Evolutionary conservation across 345 rosid genomes (phyloP).

Genomic region (Dipteronia sinensis): DNA sequence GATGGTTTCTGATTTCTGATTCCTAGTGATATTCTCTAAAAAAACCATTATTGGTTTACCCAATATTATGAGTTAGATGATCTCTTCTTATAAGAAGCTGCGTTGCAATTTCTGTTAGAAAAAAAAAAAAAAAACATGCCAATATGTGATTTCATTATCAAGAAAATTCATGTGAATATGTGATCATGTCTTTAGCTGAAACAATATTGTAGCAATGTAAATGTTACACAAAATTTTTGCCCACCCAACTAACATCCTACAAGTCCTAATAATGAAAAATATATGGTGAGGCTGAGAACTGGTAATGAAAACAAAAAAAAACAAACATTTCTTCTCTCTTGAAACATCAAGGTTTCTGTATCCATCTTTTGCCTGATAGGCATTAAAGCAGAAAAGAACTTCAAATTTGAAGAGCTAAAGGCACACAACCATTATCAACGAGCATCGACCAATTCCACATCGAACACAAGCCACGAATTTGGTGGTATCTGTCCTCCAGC

Average conservation of each 20-base stretch:
- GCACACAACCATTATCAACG: conserved; percentile 20
- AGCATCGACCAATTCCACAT: conserved; percentile 59
- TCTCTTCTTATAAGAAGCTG: too few species aligned
- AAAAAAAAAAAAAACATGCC: background rate
- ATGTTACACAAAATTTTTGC: background rate
- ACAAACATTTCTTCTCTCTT: background rate
- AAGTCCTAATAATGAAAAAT: background rate
- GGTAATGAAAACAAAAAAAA: background rate
- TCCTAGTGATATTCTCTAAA: too few species aligned
- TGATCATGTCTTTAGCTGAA: background rate
- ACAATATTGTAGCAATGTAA: too few species aligned
- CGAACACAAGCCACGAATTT: conserved; percentile 66
- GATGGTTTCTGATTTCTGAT: too few species aligned
- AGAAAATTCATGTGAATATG: too few species aligned
- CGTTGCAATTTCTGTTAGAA: background rate
- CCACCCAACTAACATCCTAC: background rate
- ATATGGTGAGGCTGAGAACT: background rate
- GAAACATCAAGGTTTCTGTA: background rate
- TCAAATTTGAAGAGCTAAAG: background rate
- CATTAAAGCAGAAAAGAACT: background rate
- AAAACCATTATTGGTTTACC: background rate
- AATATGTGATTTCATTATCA: background rate
- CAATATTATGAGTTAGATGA: too few species aligned
- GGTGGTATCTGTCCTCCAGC: conserved; percentile 53
- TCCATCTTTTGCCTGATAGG: background rate